Evolutionary conservation across 345 rosid species (phyloP), one percentile per base, ranked within the genome.

Genomic region (Ricinus communis): DNA sequence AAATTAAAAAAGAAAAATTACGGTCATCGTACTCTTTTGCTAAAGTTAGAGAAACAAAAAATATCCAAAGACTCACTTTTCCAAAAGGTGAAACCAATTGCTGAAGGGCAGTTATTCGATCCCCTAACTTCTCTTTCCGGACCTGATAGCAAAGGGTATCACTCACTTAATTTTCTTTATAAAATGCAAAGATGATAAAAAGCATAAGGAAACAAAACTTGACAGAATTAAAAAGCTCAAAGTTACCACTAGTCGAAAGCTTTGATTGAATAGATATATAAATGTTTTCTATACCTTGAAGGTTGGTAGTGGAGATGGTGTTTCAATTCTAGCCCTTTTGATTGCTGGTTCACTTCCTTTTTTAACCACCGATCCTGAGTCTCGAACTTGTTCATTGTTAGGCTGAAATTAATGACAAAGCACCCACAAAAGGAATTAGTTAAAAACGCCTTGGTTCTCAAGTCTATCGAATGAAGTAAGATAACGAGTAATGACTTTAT

Each of bases 51-150:
- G 21, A 73, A 65, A 71, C 36, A 64, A 57, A 71, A 68, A 50
- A 74, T 63, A 64, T 67, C 47, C 68, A 68, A 70, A 76, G 28
- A 79, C 86, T 45, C 19, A 77, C 81, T 74, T 77, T 77, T 54
- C 81, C 81, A 49, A 77, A 77, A 69, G 81, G 81, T 18, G 81
- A 77, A 73, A 77, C 81, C 67, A 77, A 69, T 73, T 77, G 81
- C 57, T 77, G 81, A 49, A 77, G 81, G 15, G 81, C 81, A 55
- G 81, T 77, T 73, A 77, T 73, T 69, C 81, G 74, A 74, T 77
- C 81, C 66, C 81, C 81, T 1, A 77, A 57, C 77, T 77, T 77
- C 71, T 77, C 81, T 77, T 77, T 77, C 54, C 81, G 70, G 41
- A 77, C 81, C 81, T 77, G 77, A 65, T 46, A 19, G 47, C 28